phyloP scores from a whole-genome alignment of 2,329 filamentous ascomycete genomes.

The Colletotrichum lini region DNA sequence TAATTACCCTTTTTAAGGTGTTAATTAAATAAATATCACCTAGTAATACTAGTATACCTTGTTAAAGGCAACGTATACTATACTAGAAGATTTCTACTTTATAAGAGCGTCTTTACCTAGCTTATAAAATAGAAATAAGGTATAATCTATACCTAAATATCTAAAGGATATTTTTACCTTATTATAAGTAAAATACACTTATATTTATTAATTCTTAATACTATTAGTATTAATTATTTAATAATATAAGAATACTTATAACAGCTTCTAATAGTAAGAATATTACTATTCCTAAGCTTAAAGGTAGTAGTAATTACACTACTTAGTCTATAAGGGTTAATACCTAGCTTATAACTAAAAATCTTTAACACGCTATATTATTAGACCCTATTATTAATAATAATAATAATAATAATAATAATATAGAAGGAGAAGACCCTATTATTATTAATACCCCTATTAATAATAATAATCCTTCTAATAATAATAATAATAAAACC shows the following conservation, averaged over 20 bases:
- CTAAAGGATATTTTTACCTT: background rate
- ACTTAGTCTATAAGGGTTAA: too few species aligned
- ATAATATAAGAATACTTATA: conserved; percentile 6
- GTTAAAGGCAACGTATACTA: too few species aligned
- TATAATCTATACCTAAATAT: background rate
- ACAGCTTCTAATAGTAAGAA: background rate
- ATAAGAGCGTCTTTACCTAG: background rate
- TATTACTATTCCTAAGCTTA: conserved; percentile 2
- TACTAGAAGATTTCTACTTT: background rate
- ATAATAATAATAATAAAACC: background rate
- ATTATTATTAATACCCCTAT: background rate
- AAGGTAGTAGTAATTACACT: conserved; percentile 3
- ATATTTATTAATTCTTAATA: too few species aligned
- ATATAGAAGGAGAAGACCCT: background rate
- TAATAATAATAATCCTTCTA: background rate
- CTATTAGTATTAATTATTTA: background rate
- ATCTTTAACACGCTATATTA: too few species aligned
- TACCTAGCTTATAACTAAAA: too few species aligned
- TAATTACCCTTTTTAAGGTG: too few species aligned
- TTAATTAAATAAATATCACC: too few species aligned
- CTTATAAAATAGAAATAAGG: background rate
- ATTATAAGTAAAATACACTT: background rate
- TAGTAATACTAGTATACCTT: too few species aligned
- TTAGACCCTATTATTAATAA: too few species aligned
- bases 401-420: background rate